Base-by-base conservation (phyloP, 1,139 yeast species). In the Entelexis paramagnoliae region DNA sequence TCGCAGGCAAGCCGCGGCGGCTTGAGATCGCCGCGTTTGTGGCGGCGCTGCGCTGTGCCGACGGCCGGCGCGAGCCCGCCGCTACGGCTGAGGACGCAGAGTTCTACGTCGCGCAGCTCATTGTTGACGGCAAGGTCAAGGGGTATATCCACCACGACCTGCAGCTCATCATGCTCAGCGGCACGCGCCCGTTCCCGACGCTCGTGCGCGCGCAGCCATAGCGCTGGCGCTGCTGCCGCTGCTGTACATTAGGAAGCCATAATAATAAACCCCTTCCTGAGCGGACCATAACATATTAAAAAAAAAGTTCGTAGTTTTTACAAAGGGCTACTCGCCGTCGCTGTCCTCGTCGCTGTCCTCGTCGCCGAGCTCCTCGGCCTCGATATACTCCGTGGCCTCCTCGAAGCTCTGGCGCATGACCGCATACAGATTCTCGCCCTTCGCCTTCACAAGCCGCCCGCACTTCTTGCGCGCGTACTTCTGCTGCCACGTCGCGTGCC, bases 131-230 rank as follows among this genome's bases (percentile, higher is more conserved):
- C 11, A 69, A 69, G 52, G 71, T 88, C 54, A 87, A 84, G 67
- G 97, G 96, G 1, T 89, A 88, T 65, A 68, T 89, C 24, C 83
- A 95, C 8, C 93, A 86, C 63, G 76, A 79, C 16, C 79, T 83
- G 60, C 72, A 78, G 51, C 83, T 85, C 54, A 70, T 88, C 29
- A 96, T 89, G 16, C 68, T 89, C 53, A 82, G 94, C 59, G 85
- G 83, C 64, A 76, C 73, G 28, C 77, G 77, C 30, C 81, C 96
- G 3, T 89, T 89, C 63, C 94, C 93, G 2, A 43, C 35, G n/a
- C 40, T 55, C 3, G 40, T 44, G 29, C 39, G 33, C 29, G 13
- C 29, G 13, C 10, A 6, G 29, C 10, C 29, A 5, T 5, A 24
- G 28, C 28, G 8, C 8, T 24, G 8, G 28, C 28, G 28, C 28